These are phyloP conservation scores for Picea engelmannii DNA, from an alignment of 83 land plant genomes.

Conservation along the genomic window DNA sequence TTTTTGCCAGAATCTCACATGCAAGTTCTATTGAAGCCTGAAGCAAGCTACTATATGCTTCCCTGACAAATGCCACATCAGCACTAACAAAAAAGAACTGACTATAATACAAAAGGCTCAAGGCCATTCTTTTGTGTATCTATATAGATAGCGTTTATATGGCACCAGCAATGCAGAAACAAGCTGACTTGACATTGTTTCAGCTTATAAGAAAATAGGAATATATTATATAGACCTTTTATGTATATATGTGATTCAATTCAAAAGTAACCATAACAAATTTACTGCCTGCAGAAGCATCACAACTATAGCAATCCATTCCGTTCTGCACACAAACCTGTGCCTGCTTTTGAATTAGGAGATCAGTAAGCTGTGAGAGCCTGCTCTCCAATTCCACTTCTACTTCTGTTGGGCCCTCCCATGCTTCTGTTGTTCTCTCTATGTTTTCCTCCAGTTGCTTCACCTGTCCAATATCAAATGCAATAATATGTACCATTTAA, in stretches of 20 bases:
- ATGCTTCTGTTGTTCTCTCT: conserved; percentile 39
- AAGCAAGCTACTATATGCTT: neutral
- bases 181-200: too few relatives aligned
- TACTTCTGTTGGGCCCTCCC: conserved; percentile 60
- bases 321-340: conserved; percentile 39
- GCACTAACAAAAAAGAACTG: neutral
- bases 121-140: too few relatives aligned
- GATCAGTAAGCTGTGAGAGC: conserved; percentile 67
- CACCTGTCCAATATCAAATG: conserved; percentile 25
- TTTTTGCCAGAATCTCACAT: neutral
- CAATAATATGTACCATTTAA: neutral
- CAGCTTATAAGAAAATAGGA: too few relatives aligned
- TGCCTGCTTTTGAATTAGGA: conserved; percentile 70
- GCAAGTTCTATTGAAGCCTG: neutral
- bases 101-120: too few relatives aligned
- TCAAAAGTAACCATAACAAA: neutral
- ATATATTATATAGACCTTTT: too few relatives aligned
- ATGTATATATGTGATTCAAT: neutral
- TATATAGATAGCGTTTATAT: too few relatives aligned
- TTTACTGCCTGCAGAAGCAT: neutral
- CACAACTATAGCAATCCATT: neutral
- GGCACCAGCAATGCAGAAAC: too few relatives aligned
- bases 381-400: conserved; percentile 65
- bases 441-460: conserved; percentile 51
- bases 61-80: neutral